Evolutionary conservation across 305 asterid species (phyloP).

Genomic region (Rubia occidens): DNA sequence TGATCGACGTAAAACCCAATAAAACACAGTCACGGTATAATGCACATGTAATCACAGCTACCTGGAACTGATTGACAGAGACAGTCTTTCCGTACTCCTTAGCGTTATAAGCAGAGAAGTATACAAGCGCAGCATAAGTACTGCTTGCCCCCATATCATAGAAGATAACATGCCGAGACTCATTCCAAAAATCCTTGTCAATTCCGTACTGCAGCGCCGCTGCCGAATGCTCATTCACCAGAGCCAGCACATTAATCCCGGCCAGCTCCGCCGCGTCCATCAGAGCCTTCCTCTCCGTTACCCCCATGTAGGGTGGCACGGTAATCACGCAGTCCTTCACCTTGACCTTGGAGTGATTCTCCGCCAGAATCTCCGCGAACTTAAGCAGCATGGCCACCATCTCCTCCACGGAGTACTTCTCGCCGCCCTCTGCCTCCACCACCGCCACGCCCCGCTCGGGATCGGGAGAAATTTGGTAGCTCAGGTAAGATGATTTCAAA

Average conservation of each 20-base stretch:
- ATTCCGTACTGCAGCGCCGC: conserved; percentile 98
- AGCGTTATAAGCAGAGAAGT: conserved; percentile 76
- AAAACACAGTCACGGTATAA: background rate
- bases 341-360: conserved; percentile 48
- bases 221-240: conserved; percentile 87
- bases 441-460: conserved; percentile 41
- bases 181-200: conserved; percentile 87
- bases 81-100: conserved; percentile 86
- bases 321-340: conserved; percentile 87
- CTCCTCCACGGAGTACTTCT: conserved; percentile 71
- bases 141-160: conserved; percentile 96
- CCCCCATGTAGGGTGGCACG: conserved; percentile 84
- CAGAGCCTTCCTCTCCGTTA: conserved; percentile 69
- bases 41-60: conserved; percentile 4
- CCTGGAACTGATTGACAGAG: conserved; percentile 88
- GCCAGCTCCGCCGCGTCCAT: conserved; percentile 87
- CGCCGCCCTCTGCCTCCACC: conserved; percentile 38
- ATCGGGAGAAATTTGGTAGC: conserved; percentile 39
- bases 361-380: conserved; percentile 63
- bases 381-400: conserved; percentile 78
- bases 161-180: conserved; percentile 75
- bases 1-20: background rate
- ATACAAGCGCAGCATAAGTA: conserved; percentile 90
- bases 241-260: conserved; percentile 77
- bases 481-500: conserved; percentile 41